Percentiles rank a stretch among this genome's conserved stretches.
phyloP scores from a whole-genome alignment of 305 asterid genomes.

The Rubia tinctorum region DNA sequence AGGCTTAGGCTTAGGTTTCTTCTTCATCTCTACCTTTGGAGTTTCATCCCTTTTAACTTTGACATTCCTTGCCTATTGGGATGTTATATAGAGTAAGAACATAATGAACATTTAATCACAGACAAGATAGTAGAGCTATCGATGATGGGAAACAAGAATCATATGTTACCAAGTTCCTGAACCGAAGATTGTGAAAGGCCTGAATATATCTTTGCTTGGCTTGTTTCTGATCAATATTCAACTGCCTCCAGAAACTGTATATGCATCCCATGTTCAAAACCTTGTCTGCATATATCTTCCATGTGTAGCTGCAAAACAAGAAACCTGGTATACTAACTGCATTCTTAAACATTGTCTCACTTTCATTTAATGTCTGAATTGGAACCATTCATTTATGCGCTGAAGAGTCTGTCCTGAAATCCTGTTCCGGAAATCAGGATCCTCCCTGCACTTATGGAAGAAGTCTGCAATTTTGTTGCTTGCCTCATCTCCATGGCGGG shows the following conservation, averaged over 20 bases:
- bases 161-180: conserved; percentile 58
- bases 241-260: conserved; percentile 77
- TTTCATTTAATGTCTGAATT: not conserved
- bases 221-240: conserved; percentile 53
- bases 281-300: conserved; percentile 92
- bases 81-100: conserved; percentile 13
- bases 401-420: conserved; percentile 62
- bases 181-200: conserved; percentile 72
- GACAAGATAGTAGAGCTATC: not conserved
- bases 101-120: not conserved
- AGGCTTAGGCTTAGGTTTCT: conserved; percentile 46
- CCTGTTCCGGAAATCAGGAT: conserved; percentile 58
- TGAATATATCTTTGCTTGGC: conserved; percentile 76
- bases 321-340: not conserved
- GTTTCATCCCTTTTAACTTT: conserved; percentile 43
- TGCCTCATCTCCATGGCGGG: conserved; percentile 68
- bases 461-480: conserved; percentile 83
- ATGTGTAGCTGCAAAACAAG: conserved; percentile 66
- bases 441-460: conserved; percentile 71
- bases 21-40: conserved; percentile 43
- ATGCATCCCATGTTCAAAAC: conserved; percentile 78
- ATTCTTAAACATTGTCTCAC: not conserved
- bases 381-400: conserved; percentile 81
- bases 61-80: conserved; percentile 54
- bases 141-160: not conserved